Percentiles rank a stretch among this genome's conserved stretches.
These are phyloP conservation scores for Onygena corvina DNA, from an alignment of 2,329 filamentous ascomycete genomes.

Conservation along the genomic window DNA sequence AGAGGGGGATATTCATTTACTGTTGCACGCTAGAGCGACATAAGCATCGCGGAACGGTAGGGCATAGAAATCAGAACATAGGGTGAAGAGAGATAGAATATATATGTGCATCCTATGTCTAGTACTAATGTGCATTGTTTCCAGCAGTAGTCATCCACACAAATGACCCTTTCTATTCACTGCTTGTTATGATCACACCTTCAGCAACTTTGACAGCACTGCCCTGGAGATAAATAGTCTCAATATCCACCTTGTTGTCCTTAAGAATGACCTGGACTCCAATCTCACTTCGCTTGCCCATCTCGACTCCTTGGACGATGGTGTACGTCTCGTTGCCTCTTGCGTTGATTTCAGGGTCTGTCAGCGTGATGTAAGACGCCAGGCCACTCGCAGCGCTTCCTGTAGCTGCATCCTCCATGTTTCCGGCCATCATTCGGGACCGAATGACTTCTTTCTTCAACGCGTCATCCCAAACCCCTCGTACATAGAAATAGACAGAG, in stretches of 20 bases:
- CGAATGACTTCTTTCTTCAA: constrained; percentile 20
- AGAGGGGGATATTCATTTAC: neutral
- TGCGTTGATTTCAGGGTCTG: constrained; percentile 20
- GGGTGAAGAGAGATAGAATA: neutral
- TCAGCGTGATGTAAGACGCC: constrained; percentile 33
- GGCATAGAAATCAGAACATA: neutral
- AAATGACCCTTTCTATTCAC: constrained; percentile 5
- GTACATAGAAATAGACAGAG: constrained; percentile 23
- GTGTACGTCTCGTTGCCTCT: constrained; percentile 12
- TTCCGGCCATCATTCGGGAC: constrained; percentile 23
- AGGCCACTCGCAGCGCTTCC: constrained; percentile 40
- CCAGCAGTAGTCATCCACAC: neutral
- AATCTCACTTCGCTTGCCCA: constrained; percentile 41
- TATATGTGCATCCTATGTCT: neutral
- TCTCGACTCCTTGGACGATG: constrained; percentile 41
- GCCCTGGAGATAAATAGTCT: constrained; percentile 14
- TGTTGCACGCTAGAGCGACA: constrained; percentile 1
- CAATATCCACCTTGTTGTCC: constrained; percentile 17
- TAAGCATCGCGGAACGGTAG: constrained; percentile 1
- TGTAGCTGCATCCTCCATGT: constrained; percentile 40
- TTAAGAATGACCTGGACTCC: constrained; percentile 34
- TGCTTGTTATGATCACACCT: constrained; percentile 12
- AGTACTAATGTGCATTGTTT: too few relatives aligned
- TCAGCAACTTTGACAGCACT: constrained; percentile 16
- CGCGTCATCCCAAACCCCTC: constrained; percentile 17